Evolutionary conservation across 305 asterid species (phyloP).

Genomic region (Solanum hybrid): DNA sequence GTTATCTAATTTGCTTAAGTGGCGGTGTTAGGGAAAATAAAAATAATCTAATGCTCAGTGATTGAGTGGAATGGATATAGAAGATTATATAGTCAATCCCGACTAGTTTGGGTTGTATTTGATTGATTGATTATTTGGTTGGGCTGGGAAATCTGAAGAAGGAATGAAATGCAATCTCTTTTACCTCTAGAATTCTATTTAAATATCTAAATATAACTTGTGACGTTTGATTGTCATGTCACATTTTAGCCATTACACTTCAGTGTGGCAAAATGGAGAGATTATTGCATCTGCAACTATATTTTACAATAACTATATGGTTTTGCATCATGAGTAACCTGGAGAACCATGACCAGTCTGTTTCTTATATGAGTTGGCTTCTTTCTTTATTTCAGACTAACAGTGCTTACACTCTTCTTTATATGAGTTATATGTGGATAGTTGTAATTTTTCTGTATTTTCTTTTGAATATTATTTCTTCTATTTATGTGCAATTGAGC

Average conservation of each 20-base stretch:
- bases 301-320: background rate
- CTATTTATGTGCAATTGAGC: background rate
- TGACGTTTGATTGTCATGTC: background rate
- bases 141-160: background rate
- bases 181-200: background rate
- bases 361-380: background rate
- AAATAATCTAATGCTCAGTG: background rate
- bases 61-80: background rate
- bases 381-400: background rate
- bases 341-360: background rate
- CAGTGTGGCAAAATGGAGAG: background rate
- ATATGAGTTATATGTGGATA: background rate
- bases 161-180: background rate
- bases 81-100: background rate
- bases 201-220: background rate
- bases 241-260: background rate
- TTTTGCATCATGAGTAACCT: background rate
- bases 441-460: background rate
- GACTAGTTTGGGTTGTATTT: background rate
- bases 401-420: background rate
- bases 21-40: background rate
- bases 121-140: background rate
- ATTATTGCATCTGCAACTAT: background rate
- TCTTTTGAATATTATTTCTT: background rate
- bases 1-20: background rate